Evolutionary conservation across 2,329 filamentous ascomycete genomes (phyloP).

Genomic region (Capronia americana): DNA sequence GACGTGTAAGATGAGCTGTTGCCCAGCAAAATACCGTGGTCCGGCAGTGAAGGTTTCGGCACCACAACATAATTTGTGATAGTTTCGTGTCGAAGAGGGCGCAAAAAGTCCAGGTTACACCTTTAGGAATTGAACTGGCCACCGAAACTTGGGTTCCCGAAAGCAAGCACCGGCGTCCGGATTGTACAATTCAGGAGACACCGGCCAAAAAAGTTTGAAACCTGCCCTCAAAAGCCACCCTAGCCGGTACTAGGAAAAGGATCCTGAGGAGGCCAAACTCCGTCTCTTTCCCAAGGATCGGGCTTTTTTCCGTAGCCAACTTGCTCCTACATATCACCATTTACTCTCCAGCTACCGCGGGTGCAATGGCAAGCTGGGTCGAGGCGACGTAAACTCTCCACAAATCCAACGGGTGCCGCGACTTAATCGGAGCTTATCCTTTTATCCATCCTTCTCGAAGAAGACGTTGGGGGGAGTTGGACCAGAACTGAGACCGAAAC

Average conservation of each 20-base stretch:
- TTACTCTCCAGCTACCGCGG: constrained; percentile 1
- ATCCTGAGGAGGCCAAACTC: not conserved
- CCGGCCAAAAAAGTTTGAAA: not conserved
- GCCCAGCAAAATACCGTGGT: not conserved
- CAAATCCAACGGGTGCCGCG: constrained; percentile 9
- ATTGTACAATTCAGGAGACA: not conserved
- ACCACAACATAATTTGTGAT: not conserved
- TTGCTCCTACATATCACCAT: constrained; percentile 2
- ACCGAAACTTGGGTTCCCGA: not conserved
- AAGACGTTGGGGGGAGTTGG: not conserved
- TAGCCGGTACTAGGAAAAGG: not conserved
- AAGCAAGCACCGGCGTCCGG: not conserved
- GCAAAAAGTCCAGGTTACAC: not conserved
- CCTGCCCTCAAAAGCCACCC: not conserved
- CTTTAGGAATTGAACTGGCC: not conserved
- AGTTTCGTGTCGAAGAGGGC: not conserved
- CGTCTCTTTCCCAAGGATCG: constrained; percentile 2
- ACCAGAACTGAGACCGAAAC: not conserved
- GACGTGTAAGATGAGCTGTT: constrained; percentile 19
- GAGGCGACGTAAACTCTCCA: constrained; percentile 2
- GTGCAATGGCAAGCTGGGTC: constrained; percentile 6
- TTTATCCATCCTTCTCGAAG: constrained; percentile 10
- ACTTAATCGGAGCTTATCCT: constrained; percentile 5
- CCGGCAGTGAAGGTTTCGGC: not conserved
- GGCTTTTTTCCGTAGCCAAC: constrained; percentile 6